These are phyloP conservation scores for Phytopythium vexans DNA, from an alignment of 352 stramenopile species.

Conservation along the genomic window DNA sequence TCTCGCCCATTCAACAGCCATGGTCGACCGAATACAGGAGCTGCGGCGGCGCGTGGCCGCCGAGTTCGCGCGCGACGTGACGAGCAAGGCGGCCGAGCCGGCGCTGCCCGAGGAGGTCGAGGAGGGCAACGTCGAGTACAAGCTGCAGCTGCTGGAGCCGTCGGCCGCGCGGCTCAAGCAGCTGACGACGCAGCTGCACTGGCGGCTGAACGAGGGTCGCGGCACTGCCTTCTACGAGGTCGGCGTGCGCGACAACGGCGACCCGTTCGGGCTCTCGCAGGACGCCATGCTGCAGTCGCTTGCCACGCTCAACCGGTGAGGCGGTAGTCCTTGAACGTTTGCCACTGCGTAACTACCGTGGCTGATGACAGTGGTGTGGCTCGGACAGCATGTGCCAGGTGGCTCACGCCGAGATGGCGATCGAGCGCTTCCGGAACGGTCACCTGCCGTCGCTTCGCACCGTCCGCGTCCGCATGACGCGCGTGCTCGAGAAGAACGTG, in stretches of 20 bases:
- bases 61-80: constrained; percentile 13
- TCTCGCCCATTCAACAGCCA: neutral
- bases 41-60: constrained; percentile 15
- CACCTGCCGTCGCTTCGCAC: constrained; percentile 30
- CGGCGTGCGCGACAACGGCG: constrained; percentile 83
- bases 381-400: constrained; percentile 68
- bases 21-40: constrained; percentile 8
- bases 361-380: neutral
- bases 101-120: constrained; percentile 75
- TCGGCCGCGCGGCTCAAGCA: constrained; percentile 74
- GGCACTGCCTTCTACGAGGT: constrained; percentile 86
- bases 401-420: constrained; percentile 58
- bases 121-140: constrained; percentile 91
- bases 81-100: neutral
- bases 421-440: constrained; percentile 55
- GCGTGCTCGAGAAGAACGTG: constrained; percentile 44
- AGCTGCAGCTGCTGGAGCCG: constrained; percentile 81
- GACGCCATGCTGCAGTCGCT: constrained; percentile 72
- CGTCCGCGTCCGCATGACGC: constrained; percentile 41
- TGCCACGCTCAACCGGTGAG: constrained; percentile 48
- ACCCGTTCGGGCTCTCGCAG: constrained; percentile 60
- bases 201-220: constrained; percentile 86
- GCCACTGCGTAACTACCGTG: neutral
- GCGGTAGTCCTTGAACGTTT: too few species aligned
- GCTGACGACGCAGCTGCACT: constrained; percentile 89